Percentiles rank a stretch among this genome's conserved stretches.
Evolutionary conservation across 306 rosid genomes (phyloP).

Genomic region (Dryas drummondii): DNA sequence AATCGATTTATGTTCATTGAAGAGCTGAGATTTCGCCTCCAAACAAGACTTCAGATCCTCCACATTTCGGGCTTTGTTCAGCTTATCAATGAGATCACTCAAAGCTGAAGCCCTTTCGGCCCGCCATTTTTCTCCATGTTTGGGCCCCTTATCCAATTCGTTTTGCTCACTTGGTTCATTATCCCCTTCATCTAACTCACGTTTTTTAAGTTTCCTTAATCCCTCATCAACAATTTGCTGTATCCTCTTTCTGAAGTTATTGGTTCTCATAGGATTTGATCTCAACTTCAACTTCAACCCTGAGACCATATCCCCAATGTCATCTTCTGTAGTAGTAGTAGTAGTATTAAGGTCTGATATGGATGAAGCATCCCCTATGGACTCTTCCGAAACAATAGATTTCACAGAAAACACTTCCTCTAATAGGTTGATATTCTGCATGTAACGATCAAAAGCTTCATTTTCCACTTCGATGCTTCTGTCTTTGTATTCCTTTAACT

Average conservation of each 20-base stretch:
- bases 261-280: slow-evolving; percentile 53
- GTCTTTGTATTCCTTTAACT: slow-evolving; percentile 76
- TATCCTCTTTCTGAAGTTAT: slow-evolving; percentile 54
- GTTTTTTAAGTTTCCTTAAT: slow-evolving; percentile 53
- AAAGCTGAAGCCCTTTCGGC: slow-evolving; percentile 53
- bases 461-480: slow-evolving; percentile 70
- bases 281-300: slow-evolving; percentile 65
- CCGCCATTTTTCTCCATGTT: slow-evolving; percentile 36
- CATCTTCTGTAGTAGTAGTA: slow-evolving; percentile 42
- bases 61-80: slow-evolving; percentile 82
- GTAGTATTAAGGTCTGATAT: slow-evolving; percentile 34
- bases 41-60: slow-evolving; percentile 80
- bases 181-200: slow-evolving; percentile 32
- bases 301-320: slow-evolving; percentile 38
- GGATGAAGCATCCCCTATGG: slow-evolving; percentile 38
- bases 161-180: slow-evolving; percentile 43
- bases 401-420: slow-evolving; percentile 76
- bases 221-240: slow-evolving; percentile 70
- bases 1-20: slow-evolving; percentile 37
- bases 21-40: slow-evolving; percentile 65
- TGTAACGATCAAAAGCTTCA: slow-evolving; percentile 87
- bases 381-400: slow-evolving; percentile 37
- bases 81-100: slow-evolving; percentile 70
- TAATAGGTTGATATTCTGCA: slow-evolving; percentile 72
- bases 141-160: slow-evolving; percentile 46